Conservation (phyloP, 2,329 filamentous ascomycete genomes). For the Zopfia rhizophila region DNA sequence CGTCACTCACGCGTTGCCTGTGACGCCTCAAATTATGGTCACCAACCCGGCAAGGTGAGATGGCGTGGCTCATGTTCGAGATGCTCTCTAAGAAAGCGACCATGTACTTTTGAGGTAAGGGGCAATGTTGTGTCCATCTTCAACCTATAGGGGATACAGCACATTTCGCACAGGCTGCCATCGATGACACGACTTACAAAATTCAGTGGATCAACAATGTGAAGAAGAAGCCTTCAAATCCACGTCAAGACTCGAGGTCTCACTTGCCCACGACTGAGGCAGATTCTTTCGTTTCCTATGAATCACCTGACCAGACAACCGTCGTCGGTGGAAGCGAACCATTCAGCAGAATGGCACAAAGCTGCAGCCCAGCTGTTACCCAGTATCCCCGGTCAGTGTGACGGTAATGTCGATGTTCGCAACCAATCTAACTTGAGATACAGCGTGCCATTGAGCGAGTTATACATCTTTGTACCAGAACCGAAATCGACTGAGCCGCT, state of each 20-base stretch:
- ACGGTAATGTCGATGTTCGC: too few relatives aligned
- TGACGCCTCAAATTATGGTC: constrained; percentile 17
- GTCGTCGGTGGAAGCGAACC: not conserved
- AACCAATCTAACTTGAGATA: too few relatives aligned
- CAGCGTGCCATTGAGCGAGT: not conserved
- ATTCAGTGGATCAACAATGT: constrained; percentile 11
- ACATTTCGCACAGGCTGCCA: too few relatives aligned
- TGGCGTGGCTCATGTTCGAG: constrained; percentile 14
- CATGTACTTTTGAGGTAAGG: constrained; percentile 16
- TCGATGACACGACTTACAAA: not conserved
- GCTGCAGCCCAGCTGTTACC: too few relatives aligned
- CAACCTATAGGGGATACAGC: not conserved
- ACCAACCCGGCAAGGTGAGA: constrained; percentile 1
- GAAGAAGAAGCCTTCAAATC: constrained; percentile 3
- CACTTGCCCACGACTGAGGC: not conserved
- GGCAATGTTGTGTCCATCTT: not conserved
- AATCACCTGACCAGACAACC: not conserved
- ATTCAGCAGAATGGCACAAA: constrained; percentile 1
- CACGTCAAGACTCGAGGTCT: not conserved
- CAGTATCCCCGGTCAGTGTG: too few relatives aligned
- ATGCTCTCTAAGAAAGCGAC: constrained; percentile 7
- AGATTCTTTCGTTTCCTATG: not conserved
- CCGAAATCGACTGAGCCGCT: constrained; percentile 2
- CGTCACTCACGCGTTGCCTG: constrained; percentile 23
- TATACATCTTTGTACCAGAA: constrained; percentile 1